Percentiles rank a stretch among this genome's conserved stretches.
These are phyloP conservation scores for Colletotrichum sp. DNA, from an alignment of 2,329 filamentous ascomycete genomes.

Conservation along the genomic window DNA sequence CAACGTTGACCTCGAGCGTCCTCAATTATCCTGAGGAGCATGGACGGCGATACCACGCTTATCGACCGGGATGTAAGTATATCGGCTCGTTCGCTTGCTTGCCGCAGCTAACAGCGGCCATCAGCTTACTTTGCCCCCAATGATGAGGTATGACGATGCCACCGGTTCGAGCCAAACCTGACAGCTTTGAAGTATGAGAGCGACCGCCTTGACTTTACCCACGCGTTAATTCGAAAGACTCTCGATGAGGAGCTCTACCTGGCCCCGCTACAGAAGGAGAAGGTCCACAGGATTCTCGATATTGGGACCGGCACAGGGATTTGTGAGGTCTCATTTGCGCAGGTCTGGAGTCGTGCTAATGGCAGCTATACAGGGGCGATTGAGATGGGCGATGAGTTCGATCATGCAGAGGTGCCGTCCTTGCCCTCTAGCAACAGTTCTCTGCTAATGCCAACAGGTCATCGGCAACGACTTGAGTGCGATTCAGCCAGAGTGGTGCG, in stretches of 20 bases:
- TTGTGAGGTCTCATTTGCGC: constrained; percentile 37
- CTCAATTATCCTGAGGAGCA: constrained; percentile 15
- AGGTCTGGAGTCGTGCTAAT: background rate
- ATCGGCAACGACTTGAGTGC: constrained; percentile 15
- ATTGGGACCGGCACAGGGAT: constrained; percentile 67
- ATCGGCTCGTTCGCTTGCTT: background rate
- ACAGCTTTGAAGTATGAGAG: background rate
- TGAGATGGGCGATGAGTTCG: background rate
- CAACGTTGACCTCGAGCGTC: constrained; percentile 11
- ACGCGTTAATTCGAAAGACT: background rate
- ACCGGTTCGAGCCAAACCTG: background rate
- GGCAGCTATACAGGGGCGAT: background rate
- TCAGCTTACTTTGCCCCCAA: constrained; percentile 37
- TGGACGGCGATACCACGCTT: constrained; percentile 21
- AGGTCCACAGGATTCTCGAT: constrained; percentile 51
- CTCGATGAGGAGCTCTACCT: background rate
- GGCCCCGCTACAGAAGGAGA: background rate
- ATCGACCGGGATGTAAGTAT: constrained; percentile 5
- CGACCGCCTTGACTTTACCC: constrained; percentile 6
- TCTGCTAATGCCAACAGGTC: background rate
- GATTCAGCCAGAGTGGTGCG: background rate
- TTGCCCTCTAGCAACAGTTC: background rate
- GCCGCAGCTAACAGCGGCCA: background rate
- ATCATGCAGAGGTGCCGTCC: background rate
- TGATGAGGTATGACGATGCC: constrained; percentile 30